A percentile compares a stretch with the other conserved stretches of the same genome.
phyloP scores from a whole-genome alignment of 805 yeast genomes.

The Kodamaea hsintzibuensis region DNA sequence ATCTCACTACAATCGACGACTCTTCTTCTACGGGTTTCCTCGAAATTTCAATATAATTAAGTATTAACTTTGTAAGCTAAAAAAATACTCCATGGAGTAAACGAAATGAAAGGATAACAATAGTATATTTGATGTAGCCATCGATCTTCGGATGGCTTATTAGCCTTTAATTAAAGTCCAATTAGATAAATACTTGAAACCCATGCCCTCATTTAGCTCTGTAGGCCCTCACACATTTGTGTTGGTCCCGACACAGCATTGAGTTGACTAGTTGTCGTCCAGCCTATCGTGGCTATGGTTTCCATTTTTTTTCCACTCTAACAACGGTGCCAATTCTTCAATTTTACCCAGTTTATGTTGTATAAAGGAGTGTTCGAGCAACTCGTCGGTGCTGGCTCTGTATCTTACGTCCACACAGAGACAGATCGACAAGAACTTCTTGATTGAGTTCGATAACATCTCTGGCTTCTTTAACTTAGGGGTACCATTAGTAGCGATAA shows the following conservation, averaged over 20 bases:
- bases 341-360: conserved; percentile 60
- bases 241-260: not conserved
- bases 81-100: not conserved
- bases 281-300: conserved; percentile 3
- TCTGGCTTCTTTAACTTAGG: conserved; percentile 74
- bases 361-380: conserved; percentile 74
- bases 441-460: conserved; percentile 67
- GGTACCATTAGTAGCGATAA: conserved; percentile 80
- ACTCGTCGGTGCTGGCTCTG: conserved; percentile 88
- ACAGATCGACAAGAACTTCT: conserved; percentile 85
- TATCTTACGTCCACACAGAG: conserved; percentile 91
- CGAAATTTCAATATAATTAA: not conserved
- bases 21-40: not conserved
- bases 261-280: conserved; percentile 2
- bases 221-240: not conserved
- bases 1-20: not conserved
- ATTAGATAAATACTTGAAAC: not conserved
- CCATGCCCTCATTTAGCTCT: not conserved
- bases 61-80: not conserved
- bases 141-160: not conserved
- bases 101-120: not conserved
- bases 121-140: not conserved
- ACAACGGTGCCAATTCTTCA: conserved; percentile 56
- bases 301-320: conserved; percentile 47
- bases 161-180: not conserved